Conservation (phyloP, 352 stramenopile species). For the Phytophthora lateralis region DNA sequence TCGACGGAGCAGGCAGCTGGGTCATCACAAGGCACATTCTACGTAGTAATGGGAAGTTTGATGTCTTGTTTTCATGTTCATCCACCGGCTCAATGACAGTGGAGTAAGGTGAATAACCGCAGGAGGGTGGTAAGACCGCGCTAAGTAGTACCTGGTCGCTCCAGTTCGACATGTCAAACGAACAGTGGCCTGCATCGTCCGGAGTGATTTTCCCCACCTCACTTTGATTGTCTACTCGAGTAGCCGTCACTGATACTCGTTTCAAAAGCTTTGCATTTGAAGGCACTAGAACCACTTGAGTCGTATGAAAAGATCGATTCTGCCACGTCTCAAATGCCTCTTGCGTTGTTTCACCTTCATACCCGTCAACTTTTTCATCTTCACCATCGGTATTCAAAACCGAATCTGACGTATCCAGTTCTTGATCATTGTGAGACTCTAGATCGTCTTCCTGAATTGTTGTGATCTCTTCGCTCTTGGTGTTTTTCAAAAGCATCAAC, state of each 20-base stretch:
- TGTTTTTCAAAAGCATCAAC: not conserved
- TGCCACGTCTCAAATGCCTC: constrained; percentile 34
- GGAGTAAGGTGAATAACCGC: constrained; percentile 45
- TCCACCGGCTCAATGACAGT: constrained; percentile 30
- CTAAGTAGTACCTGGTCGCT: constrained; percentile 48
- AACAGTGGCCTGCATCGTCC: constrained; percentile 52
- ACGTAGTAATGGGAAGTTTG: not conserved
- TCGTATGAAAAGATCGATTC: constrained; percentile 46
- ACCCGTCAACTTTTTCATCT: not conserved
- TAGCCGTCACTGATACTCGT: constrained; percentile 41
- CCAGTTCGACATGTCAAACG: constrained; percentile 73
- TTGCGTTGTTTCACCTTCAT: not conserved
- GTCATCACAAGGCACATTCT: constrained; percentile 27
- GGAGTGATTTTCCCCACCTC: constrained; percentile 38
- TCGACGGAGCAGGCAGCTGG: constrained; percentile 24
- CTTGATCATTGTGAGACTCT: constrained; percentile 13
- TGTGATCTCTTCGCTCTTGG: not conserved
- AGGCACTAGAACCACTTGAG: constrained; percentile 51
- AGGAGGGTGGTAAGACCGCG: constrained; percentile 13
- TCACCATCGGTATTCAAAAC: not conserved
- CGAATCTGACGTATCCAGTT: not conserved
- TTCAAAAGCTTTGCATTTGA: constrained; percentile 38
- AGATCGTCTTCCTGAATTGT: constrained; percentile 29
- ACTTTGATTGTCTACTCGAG: constrained; percentile 40
- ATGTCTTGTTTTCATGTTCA: not conserved